Evolutionary conservation across 1,284 basidiomycete species (phyloP), one percentile per base, ranked within the genome.

Genomic region (Austroboletus niveus): DNA sequence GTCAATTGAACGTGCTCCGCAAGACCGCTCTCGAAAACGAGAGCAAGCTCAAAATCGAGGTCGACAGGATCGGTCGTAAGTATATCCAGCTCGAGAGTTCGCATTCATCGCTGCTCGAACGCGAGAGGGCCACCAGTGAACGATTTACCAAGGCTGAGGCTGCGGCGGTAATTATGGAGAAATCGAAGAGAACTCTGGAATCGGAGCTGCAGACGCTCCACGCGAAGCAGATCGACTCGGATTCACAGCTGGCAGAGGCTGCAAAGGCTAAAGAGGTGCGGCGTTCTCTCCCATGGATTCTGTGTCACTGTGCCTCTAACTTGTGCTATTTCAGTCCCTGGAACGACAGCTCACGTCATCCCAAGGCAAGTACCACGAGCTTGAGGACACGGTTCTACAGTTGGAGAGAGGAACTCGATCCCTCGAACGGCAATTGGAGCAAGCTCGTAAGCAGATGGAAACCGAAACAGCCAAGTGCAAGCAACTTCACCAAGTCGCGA

Each of bases 351-450:
- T 97, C 24, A 69, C 78, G 0, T 73, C 81, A 14, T 83, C 90
- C 7, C 85, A 90, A 60, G 75, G 80, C 34, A 91, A 90, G 62
- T 88, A 88, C 57, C 84, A 89, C 52, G 87, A 89, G 54, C 88
- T 94, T 50, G 94, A 98, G 68, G 94, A 98, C 62, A 82, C 87
- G 0, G 81, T 92, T 6, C 77, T 96, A 5, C 84, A 90, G 57
- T 79, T 92, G 43, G 89, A 96, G 68, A 80, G 91, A 35, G 92
- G 94, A 56, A 84, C 91, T 63, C 82, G 82, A 7, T 77, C 84
- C 10, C 84, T 87, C 57, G 80, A 84, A 51, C 82, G 87, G 8
- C 89, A 93, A 59, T 69, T 89, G 51, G 89, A 91, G 35, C 74
- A 79, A 8, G 69, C 78, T 49, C 80, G 80, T 51, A 84, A 85